Percentiles rank a stretch among this genome's conserved stretches.
phyloP scores from a whole-genome alignment of 345 rosid genomes.

The Psidium guajava region DNA sequence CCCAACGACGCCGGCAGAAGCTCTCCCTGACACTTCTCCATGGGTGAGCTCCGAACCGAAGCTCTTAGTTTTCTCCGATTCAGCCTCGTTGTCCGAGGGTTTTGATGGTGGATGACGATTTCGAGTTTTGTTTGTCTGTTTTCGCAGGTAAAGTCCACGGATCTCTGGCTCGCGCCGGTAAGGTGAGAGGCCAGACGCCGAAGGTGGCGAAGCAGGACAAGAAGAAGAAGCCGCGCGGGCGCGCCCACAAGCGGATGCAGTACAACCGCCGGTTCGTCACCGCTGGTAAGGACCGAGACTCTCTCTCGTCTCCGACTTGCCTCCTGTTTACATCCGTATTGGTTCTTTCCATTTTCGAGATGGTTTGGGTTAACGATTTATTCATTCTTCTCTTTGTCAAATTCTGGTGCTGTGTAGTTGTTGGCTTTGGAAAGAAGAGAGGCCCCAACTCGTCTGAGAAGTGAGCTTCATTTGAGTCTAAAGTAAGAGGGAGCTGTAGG shows the following conservation, averaged over 20 bases:
- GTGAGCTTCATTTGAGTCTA: slow-evolving; percentile 14
- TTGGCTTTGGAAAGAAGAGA: slow-evolving; percentile 92
- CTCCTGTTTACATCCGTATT: not conserved
- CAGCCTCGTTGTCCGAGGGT: not conserved
- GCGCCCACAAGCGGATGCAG: slow-evolving; percentile 78
- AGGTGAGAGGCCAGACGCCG: slow-evolving; percentile 78
- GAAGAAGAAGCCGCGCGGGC: slow-evolving; percentile 80
- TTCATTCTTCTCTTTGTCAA: not conserved
- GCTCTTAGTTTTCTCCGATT: not conserved
- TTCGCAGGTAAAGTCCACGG: slow-evolving; percentile 76
- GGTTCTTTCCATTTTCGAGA: not conserved
- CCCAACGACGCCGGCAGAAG: not conserved
- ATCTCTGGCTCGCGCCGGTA: slow-evolving; percentile 83
- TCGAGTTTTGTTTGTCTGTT: not conserved
- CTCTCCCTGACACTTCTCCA: not conserved
- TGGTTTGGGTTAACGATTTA: not conserved
- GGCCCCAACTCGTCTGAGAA: slow-evolving; percentile 96
- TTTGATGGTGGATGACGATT: not conserved
- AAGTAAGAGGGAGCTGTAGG: not conserved
- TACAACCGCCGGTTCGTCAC: slow-evolving; percentile 88
- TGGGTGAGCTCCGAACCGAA: not conserved
- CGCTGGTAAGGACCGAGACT: slow-evolving; percentile 29
- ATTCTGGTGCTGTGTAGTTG: slow-evolving; percentile 31
- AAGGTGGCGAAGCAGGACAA: slow-evolving; percentile 79
- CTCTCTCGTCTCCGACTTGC: not conserved